These are phyloP conservation scores for Scheffersomyces lignicola DNA, from an alignment of 1,139 yeast genomes.

Conservation along the genomic window DNA sequence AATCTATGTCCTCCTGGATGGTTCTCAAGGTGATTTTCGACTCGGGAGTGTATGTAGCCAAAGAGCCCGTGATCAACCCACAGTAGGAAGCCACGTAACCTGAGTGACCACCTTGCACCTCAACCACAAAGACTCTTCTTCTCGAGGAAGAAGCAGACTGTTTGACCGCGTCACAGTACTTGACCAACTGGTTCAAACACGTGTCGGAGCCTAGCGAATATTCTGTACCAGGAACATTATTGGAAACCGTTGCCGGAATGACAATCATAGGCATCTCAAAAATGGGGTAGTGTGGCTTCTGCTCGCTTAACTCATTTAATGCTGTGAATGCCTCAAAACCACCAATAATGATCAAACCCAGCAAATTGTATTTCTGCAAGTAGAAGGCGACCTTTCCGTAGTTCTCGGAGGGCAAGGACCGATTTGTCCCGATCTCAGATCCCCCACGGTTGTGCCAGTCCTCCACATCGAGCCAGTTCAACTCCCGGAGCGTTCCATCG, in stretches of 20 bases:
- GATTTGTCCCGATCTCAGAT: conserved; percentile 91
- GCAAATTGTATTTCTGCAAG: conserved; percentile 79
- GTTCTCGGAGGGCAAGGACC: conserved; percentile 80
- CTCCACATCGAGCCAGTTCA: conserved; percentile 84
- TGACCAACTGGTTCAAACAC: conserved; percentile 84
- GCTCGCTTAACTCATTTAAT: conserved; percentile 72
- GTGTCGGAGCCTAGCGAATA: conserved; percentile 94
- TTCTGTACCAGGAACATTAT: conserved; percentile 97
- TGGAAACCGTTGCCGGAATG: conserved; percentile 94
- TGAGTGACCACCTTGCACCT: conserved; percentile 95
- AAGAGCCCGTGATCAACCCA: conserved; percentile 90
- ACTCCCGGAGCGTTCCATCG: conserved; percentile 72
- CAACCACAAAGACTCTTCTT: conserved; percentile 93
- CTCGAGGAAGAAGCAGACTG: conserved; percentile 95
- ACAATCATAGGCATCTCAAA: conserved; percentile 93
- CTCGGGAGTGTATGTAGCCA: conserved; percentile 92
- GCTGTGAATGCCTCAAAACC: conserved; percentile 94
- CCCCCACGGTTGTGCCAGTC: conserved; percentile 94
- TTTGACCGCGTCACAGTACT: conserved; percentile 92
- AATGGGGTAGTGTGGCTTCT: conserved; percentile 76
- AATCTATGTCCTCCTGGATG: conserved; percentile 44
- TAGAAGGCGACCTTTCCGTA: conserved; percentile 87
- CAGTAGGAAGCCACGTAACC: conserved; percentile 90
- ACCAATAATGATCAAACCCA: conserved; percentile 88
- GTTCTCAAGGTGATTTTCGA: conserved; percentile 72